phyloP scores from a whole-genome alignment of 2,329 filamentous ascomycete species.

The Harringtonia lauricola region DNA sequence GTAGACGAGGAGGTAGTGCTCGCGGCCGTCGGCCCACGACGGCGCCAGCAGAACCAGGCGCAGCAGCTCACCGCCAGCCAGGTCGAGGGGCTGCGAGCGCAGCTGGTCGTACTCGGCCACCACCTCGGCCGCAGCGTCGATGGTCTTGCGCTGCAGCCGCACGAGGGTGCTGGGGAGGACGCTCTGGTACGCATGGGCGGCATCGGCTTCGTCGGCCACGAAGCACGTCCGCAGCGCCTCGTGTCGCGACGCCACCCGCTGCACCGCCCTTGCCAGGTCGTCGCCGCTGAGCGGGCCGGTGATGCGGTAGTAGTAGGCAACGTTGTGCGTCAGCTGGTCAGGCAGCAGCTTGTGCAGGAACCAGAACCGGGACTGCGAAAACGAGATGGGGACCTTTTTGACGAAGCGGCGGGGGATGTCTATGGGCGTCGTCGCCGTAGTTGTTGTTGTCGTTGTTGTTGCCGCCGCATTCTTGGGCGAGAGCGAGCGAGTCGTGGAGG shows the following conservation, averaged over 20 bases:
- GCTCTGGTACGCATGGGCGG: slow-evolving; percentile 6
- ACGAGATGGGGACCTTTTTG: slow-evolving; percentile 2
- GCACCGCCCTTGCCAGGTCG: slow-evolving; percentile 22
- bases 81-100: no score
- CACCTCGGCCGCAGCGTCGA: background rate
- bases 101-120: background rate
- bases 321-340: slow-evolving; percentile 15
- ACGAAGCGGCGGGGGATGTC: no score
- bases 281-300: slow-evolving; percentile 21
- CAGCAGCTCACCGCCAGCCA: no score
- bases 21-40: no score
- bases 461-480: no score
- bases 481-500: no score
- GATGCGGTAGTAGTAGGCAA: slow-evolving; percentile 26
- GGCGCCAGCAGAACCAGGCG: no score
- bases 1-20: background rate
- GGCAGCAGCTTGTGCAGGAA: no score
- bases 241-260: slow-evolving; percentile 17
- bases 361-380: slow-evolving; percentile 23
- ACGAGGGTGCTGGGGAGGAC: slow-evolving; percentile 9
- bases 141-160: background rate
- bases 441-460: no score
- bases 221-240: slow-evolving; percentile 23
- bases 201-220: slow-evolving; percentile 8
- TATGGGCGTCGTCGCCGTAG: no score